Conservation (phyloP, 1,284 basidiomycete genomes). For the Cutaneotrichosporon sp. region DNA sequence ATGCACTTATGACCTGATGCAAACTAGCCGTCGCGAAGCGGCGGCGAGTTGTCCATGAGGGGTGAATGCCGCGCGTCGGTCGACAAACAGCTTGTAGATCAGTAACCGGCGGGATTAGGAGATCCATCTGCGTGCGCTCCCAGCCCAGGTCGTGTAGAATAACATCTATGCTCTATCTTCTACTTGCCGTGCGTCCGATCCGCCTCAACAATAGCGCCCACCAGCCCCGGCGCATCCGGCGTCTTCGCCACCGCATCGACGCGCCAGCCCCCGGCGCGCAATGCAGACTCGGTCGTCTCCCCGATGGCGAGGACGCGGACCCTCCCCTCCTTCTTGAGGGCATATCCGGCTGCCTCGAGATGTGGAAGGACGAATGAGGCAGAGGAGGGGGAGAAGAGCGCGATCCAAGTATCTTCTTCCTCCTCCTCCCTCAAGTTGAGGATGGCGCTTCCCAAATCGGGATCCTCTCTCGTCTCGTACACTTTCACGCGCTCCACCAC, state of each 20-base stretch:
- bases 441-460: conserved; percentile 58
- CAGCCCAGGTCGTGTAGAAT: not conserved
- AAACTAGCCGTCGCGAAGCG: too few relatives aligned
- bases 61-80: not conserved
- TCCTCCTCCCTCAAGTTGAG: conserved; percentile 66
- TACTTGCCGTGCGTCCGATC: conserved; percentile 2
- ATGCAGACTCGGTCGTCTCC: conserved; percentile 40
- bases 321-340: conserved; percentile 5
- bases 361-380: conserved; percentile 36
- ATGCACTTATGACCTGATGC: conserved; percentile 24
- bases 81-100: not conserved
- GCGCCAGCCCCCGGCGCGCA: conserved; percentile 24
- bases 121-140: not conserved
- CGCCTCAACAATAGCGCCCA: conserved; percentile 25
- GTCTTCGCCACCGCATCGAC: conserved; percentile 43
- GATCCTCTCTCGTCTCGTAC: conserved; percentile 26
- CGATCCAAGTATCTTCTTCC: conserved; percentile 58
- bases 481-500: conserved; percentile 28
- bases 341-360: conserved; percentile 1
- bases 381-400: conserved; percentile 49
- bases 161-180: conserved; percentile 1
- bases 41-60: not conserved
- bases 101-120: not conserved
- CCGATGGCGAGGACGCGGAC: conserved; percentile 43
- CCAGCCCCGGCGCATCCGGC: conserved; percentile 40